Conservation (phyloP, 768 basidiomycete genomes). For the Termitomyces sp. region DNA sequence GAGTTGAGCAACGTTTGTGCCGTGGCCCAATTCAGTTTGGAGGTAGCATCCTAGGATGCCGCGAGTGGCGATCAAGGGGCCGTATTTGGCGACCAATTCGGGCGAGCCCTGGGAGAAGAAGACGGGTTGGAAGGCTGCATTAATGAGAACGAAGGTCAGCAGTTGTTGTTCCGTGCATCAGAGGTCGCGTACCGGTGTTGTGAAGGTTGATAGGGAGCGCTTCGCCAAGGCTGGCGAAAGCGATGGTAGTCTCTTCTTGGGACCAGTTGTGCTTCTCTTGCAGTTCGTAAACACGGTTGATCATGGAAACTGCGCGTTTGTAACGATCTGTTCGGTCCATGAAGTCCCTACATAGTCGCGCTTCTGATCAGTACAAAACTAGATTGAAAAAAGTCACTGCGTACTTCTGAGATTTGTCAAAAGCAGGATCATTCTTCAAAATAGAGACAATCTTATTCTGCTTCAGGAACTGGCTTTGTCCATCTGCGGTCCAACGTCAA, state of each 20-base stretch:
- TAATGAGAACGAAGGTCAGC: conserved; percentile 7
- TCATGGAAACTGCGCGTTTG: conserved; percentile 46
- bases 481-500: conserved; percentile 29
- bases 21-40: conserved; percentile 78
- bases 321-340: conserved; percentile 54
- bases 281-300: conserved; percentile 55
- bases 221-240: conserved; percentile 47
- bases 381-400: neutral
- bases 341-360: conserved; percentile 36
- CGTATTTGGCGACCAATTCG: conserved; percentile 46
- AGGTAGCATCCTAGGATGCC: conserved; percentile 70
- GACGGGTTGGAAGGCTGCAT: conserved; percentile 60
- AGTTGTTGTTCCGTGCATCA: neutral
- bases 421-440: conserved; percentile 44
- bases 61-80: conserved; percentile 38
- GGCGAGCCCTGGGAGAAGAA: conserved; percentile 56
- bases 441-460: conserved; percentile 37
- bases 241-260: conserved; percentile 36
- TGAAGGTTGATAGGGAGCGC: conserved; percentile 37
- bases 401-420: conserved; percentile 3
- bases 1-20: conserved; percentile 59
- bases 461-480: conserved; percentile 42
- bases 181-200: conserved; percentile 26
- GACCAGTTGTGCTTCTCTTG: conserved; percentile 49
- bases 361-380: neutral